phyloP scores from a whole-genome alignment of 495 filamentous ascomycete species.

The Hamigera avellanea region DNA sequence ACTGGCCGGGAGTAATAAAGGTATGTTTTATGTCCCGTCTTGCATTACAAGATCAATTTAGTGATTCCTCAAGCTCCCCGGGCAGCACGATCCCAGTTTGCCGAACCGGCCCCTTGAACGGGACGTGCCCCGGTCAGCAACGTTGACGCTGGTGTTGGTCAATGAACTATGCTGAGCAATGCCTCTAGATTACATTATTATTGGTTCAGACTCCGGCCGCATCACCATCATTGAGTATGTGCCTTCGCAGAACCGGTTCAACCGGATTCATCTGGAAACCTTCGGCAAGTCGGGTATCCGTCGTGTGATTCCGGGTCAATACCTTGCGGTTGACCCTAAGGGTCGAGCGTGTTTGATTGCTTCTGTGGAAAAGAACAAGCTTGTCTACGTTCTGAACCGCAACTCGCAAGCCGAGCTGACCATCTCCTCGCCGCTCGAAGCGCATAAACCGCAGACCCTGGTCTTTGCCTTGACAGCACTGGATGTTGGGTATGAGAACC shows the following conservation, averaged over 20 bases:
- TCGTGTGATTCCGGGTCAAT: slow-evolving; percentile 89
- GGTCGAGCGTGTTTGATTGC: slow-evolving; percentile 91
- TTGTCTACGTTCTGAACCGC: slow-evolving; percentile 96
- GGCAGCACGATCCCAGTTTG: slow-evolving; percentile 34
- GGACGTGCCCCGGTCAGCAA: slow-evolving; percentile 35
- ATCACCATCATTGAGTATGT: slow-evolving; percentile 91
- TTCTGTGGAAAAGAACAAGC: slow-evolving; percentile 96
- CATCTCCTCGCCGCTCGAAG: slow-evolving; percentile 95
- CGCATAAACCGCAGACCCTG: slow-evolving; percentile 87
- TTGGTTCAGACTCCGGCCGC: slow-evolving; percentile 89
- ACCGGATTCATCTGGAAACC: slow-evolving; percentile 84
- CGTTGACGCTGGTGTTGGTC: slow-evolving; percentile 19
- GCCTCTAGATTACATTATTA: slow-evolving; percentile 81
- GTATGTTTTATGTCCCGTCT: slow-evolving; percentile 50
- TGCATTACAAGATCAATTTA: slow-evolving; percentile 62
- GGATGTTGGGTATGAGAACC: slow-evolving; percentile 95
- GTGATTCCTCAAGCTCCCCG: slow-evolving; percentile 79
- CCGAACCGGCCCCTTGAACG: slow-evolving; percentile 20
- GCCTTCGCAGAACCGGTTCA: slow-evolving; percentile 76
- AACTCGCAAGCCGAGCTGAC: slow-evolving; percentile 89
- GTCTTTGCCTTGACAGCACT: slow-evolving; percentile 78
- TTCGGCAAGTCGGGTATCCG: slow-evolving; percentile 97
- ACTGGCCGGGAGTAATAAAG: slow-evolving; percentile 88
- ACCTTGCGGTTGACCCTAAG: slow-evolving; percentile 87
- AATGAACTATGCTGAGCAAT: slow-evolving; percentile 47